Base-by-base conservation (phyloP, 768 basidiomycete species). In the Termitomyces sp. region DNA sequence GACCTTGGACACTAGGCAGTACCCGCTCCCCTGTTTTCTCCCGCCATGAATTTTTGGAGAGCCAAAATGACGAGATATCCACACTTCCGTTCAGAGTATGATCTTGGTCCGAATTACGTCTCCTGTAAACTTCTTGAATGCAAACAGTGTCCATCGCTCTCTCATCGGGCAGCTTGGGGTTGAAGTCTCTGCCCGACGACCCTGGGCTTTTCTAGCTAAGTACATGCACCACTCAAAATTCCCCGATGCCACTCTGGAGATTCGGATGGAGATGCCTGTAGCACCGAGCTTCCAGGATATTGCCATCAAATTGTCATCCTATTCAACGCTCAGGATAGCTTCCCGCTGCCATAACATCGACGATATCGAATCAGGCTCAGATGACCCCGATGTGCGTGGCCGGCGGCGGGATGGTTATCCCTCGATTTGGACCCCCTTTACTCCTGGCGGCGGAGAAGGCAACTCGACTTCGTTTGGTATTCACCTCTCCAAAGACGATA, bases 81-180 rank as follows among this genome's bases (percentile, higher is more conserved):
- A 45, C 12, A 18, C 20, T 44, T 32, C n/a, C 32, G 30, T 24
- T 33, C 32, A 51, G 52, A 44, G 53, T 32, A 14, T 43, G 42
- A 54, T 44, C 40, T 36, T 34, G 12, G 42, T 20, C 53, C 53
- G 42, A 45, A 55, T 55, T 55, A 55, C 53, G 53, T 55, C 40
- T 37, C 39, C 24, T 10, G 42, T 33, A 5, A 44, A 22, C 53
- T 44, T 44, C 50, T 36, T 51, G 14, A 33, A 33, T 43, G 13
- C 52, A 36, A 36, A 36, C 4, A 50, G 24, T 24, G 24, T n/a
- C n/a, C 51, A 26, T 24, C 50, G 0, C 37, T 39, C 8, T 39
- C 51, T 52, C 51, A 20, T 22, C 30, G 39, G 40, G 9, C 30
- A 40, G 22, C 37, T 20, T 24, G 22, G 20, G 9, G 20, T n/a